phyloP scores from a whole-genome alignment of 2,329 filamentous ascomycete genomes.

The Aspergillus latus region DNA sequence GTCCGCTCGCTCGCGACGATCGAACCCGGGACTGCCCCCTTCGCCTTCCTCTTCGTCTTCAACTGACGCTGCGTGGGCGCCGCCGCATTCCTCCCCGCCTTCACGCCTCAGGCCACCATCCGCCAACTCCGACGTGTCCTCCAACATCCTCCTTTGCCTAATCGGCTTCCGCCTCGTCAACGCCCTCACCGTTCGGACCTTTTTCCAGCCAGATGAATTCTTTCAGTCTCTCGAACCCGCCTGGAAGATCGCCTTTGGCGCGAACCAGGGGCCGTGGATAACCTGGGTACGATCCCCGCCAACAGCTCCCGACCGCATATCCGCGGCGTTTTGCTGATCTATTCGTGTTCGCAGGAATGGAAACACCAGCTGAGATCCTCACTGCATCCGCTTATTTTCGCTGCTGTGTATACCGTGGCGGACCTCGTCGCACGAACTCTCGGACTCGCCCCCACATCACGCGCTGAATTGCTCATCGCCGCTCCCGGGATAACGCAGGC shows the following conservation, averaged over 20 bases:
- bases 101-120: constrained; percentile 15
- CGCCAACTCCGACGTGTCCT: constrained; percentile 12
- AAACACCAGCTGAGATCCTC: constrained; percentile 81
- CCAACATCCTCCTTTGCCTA: constrained; percentile 40
- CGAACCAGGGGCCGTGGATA: constrained; percentile 77
- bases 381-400: constrained; percentile 85
- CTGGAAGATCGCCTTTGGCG: constrained; percentile 83
- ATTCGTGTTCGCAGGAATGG: constrained; percentile 73
- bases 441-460: constrained; percentile 54
- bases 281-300: constrained; percentile 71
- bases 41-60: constrained; percentile 6
- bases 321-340: not conserved
- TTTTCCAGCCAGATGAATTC: constrained; percentile 98
- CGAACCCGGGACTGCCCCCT: not conserved
- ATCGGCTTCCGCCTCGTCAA: constrained; percentile 76
- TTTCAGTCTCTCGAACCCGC: constrained; percentile 95
- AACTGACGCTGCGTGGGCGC: not conserved
- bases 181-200: constrained; percentile 75
- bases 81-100: constrained; percentile 6
- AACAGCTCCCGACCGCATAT: not conserved
- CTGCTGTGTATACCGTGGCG: constrained; percentile 66
- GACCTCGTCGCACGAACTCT: constrained; percentile 59
- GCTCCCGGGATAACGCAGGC: constrained; percentile 77
- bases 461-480: constrained; percentile 66
- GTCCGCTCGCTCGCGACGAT: constrained; percentile 8